Evolutionary conservation across 345 rosid genomes (phyloP).

Genomic region (Hibiscus trionum): DNA sequence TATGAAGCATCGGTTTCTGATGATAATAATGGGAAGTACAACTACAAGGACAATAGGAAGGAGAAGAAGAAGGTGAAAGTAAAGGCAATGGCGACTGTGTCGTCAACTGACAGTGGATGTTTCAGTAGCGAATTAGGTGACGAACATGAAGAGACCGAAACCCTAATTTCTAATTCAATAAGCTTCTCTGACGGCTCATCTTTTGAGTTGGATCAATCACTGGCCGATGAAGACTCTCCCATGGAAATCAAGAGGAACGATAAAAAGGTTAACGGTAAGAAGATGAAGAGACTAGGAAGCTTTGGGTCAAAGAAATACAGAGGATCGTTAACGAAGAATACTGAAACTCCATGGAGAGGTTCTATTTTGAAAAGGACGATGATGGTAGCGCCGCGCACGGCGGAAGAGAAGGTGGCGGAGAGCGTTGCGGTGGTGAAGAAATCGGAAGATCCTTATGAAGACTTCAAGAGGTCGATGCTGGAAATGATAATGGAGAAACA

Average conservation of each 20-base stretch:
- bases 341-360: not conserved
- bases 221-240: not conserved
- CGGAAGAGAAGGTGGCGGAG: constrained; percentile 26
- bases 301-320: constrained; percentile 3
- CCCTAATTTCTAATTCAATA: constrained; percentile 6
- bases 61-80: not conserved
- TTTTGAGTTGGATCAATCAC: not conserved
- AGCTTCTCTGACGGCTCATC: constrained; percentile 10
- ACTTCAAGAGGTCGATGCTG: constrained; percentile 51
- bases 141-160: constrained; percentile 3
- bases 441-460: constrained; percentile 44
- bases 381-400: constrained; percentile 5
- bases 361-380: not conserved
- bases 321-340: not conserved
- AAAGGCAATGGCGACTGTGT: constrained; percentile 28
- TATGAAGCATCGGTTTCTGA: not conserved
- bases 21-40: not conserved
- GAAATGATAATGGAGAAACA: constrained; percentile 55
- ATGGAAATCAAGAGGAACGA: not conserved
- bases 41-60: not conserved
- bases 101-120: constrained; percentile 23
- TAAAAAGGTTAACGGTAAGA: not conserved
- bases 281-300: constrained; percentile 3
- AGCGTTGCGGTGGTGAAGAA: constrained; percentile 54
- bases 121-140: not conserved